These are phyloP conservation scores for Talaromyces sp. DNA, from an alignment of 2,329 filamentous ascomycete species.

Conservation along the genomic window DNA sequence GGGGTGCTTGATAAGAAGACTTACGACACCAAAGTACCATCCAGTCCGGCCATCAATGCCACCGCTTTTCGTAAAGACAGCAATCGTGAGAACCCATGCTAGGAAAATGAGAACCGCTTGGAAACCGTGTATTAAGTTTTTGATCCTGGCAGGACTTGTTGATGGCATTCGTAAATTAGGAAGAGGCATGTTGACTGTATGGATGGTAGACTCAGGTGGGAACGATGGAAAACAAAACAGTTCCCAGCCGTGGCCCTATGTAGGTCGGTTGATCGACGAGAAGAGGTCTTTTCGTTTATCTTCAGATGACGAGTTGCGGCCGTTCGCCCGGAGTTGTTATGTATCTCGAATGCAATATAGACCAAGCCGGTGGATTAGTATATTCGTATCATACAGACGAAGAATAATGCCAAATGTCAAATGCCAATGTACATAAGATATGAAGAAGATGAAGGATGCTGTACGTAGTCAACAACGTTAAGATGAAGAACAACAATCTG, in stretches of 20 bases:
- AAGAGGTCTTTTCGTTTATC: background rate
- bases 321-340: background rate
- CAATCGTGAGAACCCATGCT: conserved; percentile 57
- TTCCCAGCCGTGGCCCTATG: conserved; percentile 3
- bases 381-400: background rate
- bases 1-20: conserved; percentile 23
- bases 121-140: conserved; percentile 54
- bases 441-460: background rate
- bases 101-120: conserved; percentile 60
- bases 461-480: conserved; percentile 1
- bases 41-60: conserved; percentile 54
- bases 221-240: background rate
- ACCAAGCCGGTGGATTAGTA: background rate
- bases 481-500: conserved; percentile 4
- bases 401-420: background rate
- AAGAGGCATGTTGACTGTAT: conserved; percentile 12
- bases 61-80: conserved; percentile 57
- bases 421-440: background rate
- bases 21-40: conserved; percentile 60
- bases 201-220: background rate
- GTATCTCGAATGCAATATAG: conserved; percentile 3
- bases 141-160: conserved; percentile 54
- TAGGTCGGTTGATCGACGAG: background rate
- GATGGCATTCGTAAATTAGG: conserved; percentile 34
- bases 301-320: background rate